Percentiles rank a stretch among this genome's conserved stretches.
phyloP scores from a whole-genome alignment of 768 basidiomycete genomes.

The Tylopilus balloui region DNA sequence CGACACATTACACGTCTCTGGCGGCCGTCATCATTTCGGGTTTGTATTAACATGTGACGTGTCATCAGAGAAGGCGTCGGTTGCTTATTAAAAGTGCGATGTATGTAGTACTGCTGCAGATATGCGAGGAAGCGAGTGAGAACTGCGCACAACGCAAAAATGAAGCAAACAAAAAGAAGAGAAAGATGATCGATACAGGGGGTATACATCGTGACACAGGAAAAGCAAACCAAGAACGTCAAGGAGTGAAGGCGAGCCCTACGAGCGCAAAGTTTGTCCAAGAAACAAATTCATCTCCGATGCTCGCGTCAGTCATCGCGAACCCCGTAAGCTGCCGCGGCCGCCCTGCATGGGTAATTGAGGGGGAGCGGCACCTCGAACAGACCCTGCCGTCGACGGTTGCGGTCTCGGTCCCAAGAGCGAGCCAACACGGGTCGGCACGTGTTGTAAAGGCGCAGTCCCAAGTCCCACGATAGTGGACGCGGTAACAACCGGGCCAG shows the following conservation, averaged over 20 bases:
- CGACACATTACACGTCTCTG: neutral
- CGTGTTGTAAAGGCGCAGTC: slow-evolving; percentile 1
- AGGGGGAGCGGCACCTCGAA: slow-evolving; percentile 17
- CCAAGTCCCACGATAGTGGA: slow-evolving; percentile 4
- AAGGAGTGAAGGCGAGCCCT: slow-evolving; percentile 6
- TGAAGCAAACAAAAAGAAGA: neutral
- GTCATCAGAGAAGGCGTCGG: neutral
- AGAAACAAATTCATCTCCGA: slow-evolving; percentile 10
- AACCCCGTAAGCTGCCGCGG: slow-evolving; percentile 17
- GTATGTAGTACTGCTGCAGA: slow-evolving; percentile 11
- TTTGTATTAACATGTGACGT: slow-evolving; percentile 1
- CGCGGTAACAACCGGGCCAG: neutral
- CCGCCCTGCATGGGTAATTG: slow-evolving; percentile 33
- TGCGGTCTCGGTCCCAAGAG: slow-evolving; percentile 31
- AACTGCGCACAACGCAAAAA: neutral
- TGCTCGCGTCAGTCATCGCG: slow-evolving; percentile 5
- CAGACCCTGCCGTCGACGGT: slow-evolving; percentile 18
- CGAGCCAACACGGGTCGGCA: slow-evolving; percentile 15
- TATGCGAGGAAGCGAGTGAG: slow-evolving; percentile 5
- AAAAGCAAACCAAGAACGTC: slow-evolving; percentile 7
- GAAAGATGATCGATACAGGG: slow-evolving; percentile 6
- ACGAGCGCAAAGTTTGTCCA: slow-evolving; percentile 11
- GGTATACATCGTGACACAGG: slow-evolving; percentile 17
- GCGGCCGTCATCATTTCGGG: slow-evolving; percentile 11
- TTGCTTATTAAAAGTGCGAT: slow-evolving; percentile 11